A percentile compares a stretch with the other conserved stretches of the same genome.
Conservation (phyloP, 495 filamentous ascomycete species). For the Penicillium subrubescens region DNA sequence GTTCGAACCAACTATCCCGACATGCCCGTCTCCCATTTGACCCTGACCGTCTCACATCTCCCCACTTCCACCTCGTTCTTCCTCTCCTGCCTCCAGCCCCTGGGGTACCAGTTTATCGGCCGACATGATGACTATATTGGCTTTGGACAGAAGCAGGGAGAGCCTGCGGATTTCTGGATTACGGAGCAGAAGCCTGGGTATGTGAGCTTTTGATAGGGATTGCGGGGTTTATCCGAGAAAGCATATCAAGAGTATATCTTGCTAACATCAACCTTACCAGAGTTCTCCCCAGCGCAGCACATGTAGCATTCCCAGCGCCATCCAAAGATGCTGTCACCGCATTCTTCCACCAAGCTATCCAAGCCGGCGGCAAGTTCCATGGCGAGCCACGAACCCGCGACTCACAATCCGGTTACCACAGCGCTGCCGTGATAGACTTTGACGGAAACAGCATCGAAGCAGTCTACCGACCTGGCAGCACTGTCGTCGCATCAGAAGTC, state of each 20-base stretch:
- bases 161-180: slow-evolving; percentile 61
- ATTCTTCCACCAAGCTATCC: slow-evolving; percentile 63
- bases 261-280: slow-evolving; percentile 36
- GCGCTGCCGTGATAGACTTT: slow-evolving; percentile 61
- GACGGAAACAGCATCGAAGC: slow-evolving; percentile 64
- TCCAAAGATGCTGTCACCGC: slow-evolving; percentile 53
- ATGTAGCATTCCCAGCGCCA: slow-evolving; percentile 61
- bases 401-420: slow-evolving; percentile 56
- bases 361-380: slow-evolving; percentile 58
- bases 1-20: slow-evolving; percentile 17
- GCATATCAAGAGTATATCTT: neutral
- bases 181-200: slow-evolving; percentile 58
- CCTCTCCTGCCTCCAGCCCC: slow-evolving; percentile 70
- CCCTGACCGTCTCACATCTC: slow-evolving; percentile 71
- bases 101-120: slow-evolving; percentile 72
- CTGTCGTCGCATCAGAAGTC: slow-evolving; percentile 30
- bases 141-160: slow-evolving; percentile 54
- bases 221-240: neutral
- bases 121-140: slow-evolving; percentile 56
- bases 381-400: slow-evolving; percentile 57
- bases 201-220: slow-evolving; percentile 18
- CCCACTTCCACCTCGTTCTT: slow-evolving; percentile 81
- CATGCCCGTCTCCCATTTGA: slow-evolving; percentile 63
- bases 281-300: slow-evolving; percentile 51
- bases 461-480: slow-evolving; percentile 48